These are phyloP conservation scores for Furculomyces boomerangus DNA, from an alignment of 371 early-diverging fungal genomes.

Conservation along the genomic window DNA sequence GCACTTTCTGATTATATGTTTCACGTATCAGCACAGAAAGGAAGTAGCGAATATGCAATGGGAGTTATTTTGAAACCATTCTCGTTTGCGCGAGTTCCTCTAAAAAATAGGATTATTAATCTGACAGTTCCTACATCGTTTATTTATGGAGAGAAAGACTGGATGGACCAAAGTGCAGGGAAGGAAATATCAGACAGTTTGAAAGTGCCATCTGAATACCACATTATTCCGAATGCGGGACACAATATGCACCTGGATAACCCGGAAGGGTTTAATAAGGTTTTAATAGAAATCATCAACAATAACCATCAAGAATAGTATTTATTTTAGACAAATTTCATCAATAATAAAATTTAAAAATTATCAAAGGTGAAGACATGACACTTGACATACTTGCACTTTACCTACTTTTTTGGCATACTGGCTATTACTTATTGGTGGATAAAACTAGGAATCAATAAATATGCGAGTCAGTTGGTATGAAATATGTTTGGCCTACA, in stretches of 20 bases:
- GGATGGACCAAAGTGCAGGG: slow-evolving; percentile 80
- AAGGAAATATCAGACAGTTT: slow-evolving; percentile 33
- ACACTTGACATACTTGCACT: too few relatives aligned
- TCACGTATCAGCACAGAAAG: slow-evolving; percentile 53
- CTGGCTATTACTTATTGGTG: too few relatives aligned
- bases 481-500: too few relatives aligned
- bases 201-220: slow-evolving; percentile 27
- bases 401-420: too few relatives aligned
- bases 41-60: slow-evolving; percentile 27
- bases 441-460: too few relatives aligned
- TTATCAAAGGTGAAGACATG: too few relatives aligned
- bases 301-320: too few relatives aligned
- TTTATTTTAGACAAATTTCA: too few relatives aligned
- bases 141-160: slow-evolving; percentile 64
- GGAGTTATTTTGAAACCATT: slow-evolving; percentile 61
- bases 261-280: slow-evolving; percentile 43
- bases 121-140: slow-evolving; percentile 63
- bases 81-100: slow-evolving; percentile 66
- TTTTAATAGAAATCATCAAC: slow-evolving; percentile 2
- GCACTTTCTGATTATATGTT: slow-evolving; percentile 42
- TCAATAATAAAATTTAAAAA: too few relatives aligned
- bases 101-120: slow-evolving; percentile 39
- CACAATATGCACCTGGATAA: slow-evolving; percentile 85
- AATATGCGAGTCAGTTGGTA: too few relatives aligned
- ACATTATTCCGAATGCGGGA: slow-evolving; percentile 36